Evolutionary conservation across 1,139 yeast genomes (phyloP), one percentile per base, ranked within the genome.

Genomic region (Scheffersomyces parashehatae): DNA sequence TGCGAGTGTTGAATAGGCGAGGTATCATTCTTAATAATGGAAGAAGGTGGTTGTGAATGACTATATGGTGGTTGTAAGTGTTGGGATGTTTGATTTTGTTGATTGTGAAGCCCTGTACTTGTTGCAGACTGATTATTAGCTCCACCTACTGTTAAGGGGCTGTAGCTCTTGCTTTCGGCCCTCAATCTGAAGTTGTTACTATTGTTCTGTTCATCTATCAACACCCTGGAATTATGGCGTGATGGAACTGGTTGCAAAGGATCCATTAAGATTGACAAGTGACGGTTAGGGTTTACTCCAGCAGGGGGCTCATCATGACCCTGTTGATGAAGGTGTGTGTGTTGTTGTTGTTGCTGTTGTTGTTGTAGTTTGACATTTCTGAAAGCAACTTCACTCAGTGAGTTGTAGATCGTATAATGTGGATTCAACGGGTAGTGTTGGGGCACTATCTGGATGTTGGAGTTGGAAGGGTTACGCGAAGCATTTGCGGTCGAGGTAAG

Each of bases 391-490:
- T 31, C 35, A 14, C 35, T 31, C 35, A 14, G 35, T 20, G 51
- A 54, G 39, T 54, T 54, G 47, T 62, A 64, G 30, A 64, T 57
- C 14, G 69, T 52, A 49, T 68, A 69, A 47, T 69, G 68, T 1
- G 73, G 73, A 44, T 69, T 68, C 34, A 69, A 51, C 1, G 75
- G 73, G 41, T 69, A 69, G 38, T 60, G 65, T 49, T 69, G 74
- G 3, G 73, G 71, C 5, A 65, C 64, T 28, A 53, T 53, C 20
- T 52, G 46, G 29, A 54, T 52, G 38, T 52, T 56, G n/a, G 60
- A 44, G 40, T 44, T 51, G 10, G 62, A 54, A 9, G 62, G 51
- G 42, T 53, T 51, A 33, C 58, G 50, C 35, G 53, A 54, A 15
- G 11, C 35, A 35, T 13, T 31, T 11, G 35, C 20, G 1, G 24